Base-by-base conservation (phyloP, 1,284 basidiomycete species). In the Rhodotorula sp. region DNA sequence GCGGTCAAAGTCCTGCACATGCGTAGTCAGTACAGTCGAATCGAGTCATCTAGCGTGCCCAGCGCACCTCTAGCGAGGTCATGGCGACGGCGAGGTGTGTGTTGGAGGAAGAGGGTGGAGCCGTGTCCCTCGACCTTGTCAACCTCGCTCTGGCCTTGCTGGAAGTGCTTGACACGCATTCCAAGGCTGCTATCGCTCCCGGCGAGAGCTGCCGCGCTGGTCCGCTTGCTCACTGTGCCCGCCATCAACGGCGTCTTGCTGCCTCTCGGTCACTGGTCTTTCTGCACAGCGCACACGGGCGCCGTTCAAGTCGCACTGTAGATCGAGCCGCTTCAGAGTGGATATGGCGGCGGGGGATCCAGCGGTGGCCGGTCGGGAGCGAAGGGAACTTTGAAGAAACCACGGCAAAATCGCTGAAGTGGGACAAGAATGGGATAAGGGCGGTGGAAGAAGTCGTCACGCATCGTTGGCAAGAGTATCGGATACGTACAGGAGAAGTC, bases 1-100 rank as follows among this genome's bases (percentile, higher is more conserved):
- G 51, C 84, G 79, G 81, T 93, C 90, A 77, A 94, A 94, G 64
- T 86, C 85, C 90, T 93, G 73, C 24, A 49, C 27, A 19, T 19
- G 10, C 6, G 10, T 2, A 3, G 15, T 32, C 27, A 62, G 56
- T 17, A 11, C 11, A 27, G 46, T 44, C 13, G n/a, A 9, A 7
- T 27, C 22, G 27, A 5, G 11, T n/a, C 10, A 8, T 4, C 6
- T 24, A 3, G 63, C 11, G 13, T 2, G 5, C 13, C 5, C 6
- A 5, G 24, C 68, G 32, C 49, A 70, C 68, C 22, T 66, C 68
- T 30, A 66, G 58, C 19, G 68, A 66, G 2, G 59, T 32, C 64
- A 70, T 66, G 67, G 36, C 24, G 53, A 22, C 11, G 1, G 32
- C 20, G n/a, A 49, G 47, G 27, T 8, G 13, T 30, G n/a, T 11